phyloP scores from a whole-genome alignment of 192 early-diverging fungal species.

The Rhizophagus clarus region DNA sequence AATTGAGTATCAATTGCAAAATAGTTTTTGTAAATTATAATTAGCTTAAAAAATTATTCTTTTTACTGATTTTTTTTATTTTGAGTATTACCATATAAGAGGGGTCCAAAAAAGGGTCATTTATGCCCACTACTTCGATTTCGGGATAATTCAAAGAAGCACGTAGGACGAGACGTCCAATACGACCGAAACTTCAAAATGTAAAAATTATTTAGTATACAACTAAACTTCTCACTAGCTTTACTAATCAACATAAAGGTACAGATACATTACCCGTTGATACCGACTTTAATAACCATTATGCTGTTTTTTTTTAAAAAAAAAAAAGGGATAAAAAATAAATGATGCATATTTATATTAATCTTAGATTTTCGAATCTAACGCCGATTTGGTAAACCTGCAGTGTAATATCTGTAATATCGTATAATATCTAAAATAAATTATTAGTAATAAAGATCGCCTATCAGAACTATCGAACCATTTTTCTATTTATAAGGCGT shows the following conservation, averaged over 20 bases:
- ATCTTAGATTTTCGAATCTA: too few relatives aligned
- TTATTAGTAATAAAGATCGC: too few relatives aligned
- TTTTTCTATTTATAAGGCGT: background rate
- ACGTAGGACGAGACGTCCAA: conserved; percentile 96
- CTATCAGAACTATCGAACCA: background rate
- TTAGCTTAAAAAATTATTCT: background rate
- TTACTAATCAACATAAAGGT: background rate
- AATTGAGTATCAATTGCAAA: too few relatives aligned
- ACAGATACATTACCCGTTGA: conserved; percentile 52
- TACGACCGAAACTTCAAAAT: conserved; percentile 84
- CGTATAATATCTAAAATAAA: too few relatives aligned
- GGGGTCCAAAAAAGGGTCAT: conserved; percentile 96
- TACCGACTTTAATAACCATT: conserved; percentile 55
- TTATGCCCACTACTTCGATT: conserved; percentile 86
- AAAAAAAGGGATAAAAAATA: background rate
- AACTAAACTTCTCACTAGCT: too few relatives aligned
- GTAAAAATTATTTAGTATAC: background rate
- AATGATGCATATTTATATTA: background rate
- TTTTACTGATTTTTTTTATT: background rate
- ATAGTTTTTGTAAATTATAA: too few relatives aligned
- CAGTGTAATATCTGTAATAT: too few relatives aligned
- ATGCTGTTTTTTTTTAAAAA: background rate
- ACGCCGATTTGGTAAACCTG: too few relatives aligned
- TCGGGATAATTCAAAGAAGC: conserved; percentile 73
- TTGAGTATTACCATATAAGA: conserved; percentile 81